Percentiles rank a stretch among this genome's conserved stretches.
Evolutionary conservation across 1,284 basidiomycete species (phyloP).

Genomic region (Cerrena zonata): DNA sequence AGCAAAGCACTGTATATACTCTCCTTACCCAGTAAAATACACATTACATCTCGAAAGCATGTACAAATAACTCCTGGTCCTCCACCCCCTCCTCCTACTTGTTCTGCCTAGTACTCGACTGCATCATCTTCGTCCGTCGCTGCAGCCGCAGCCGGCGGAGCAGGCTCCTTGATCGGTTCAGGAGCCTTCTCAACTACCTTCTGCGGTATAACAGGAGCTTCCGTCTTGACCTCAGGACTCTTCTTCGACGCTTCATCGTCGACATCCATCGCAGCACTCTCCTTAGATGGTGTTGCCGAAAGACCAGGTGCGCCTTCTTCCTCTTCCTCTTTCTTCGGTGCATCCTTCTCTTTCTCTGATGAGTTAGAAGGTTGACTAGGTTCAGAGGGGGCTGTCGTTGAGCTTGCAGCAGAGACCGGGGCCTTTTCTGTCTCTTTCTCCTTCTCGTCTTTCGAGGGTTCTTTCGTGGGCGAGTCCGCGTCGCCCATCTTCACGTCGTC

Average conservation of each 20-base stretch:
- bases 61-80: too few species aligned
- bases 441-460: not conserved
- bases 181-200: conserved; percentile 31
- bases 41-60: not conserved
- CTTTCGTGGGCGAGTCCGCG: conserved; percentile 2
- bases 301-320: not conserved
- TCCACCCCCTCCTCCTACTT: too few species aligned
- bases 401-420: not conserved
- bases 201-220: conserved; percentile 29
- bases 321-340: conserved; percentile 16
- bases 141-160: conserved; percentile 27
- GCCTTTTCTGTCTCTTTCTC: too few species aligned
- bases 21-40: not conserved
- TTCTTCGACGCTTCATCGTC: not conserved
- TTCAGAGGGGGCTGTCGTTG: conserved; percentile 6
- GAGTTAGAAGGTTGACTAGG: conserved; percentile 4
- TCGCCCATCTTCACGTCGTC: conserved; percentile 14
- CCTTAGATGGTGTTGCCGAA: conserved; percentile 1
- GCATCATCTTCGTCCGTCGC: conserved; percentile 53
- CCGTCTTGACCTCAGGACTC: conserved; percentile 9
- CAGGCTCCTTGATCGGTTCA: conserved; percentile 5
- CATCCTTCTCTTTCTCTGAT: conserved; percentile 13
- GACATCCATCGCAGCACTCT: conserved; percentile 3
- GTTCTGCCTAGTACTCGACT: conserved; percentile 45
- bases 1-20: conserved; percentile 7